Percentiles rank a stretch among this genome's conserved stretches.
phyloP scores from a whole-genome alignment of 495 filamentous ascomycete genomes.

The Tricharina praecox region DNA sequence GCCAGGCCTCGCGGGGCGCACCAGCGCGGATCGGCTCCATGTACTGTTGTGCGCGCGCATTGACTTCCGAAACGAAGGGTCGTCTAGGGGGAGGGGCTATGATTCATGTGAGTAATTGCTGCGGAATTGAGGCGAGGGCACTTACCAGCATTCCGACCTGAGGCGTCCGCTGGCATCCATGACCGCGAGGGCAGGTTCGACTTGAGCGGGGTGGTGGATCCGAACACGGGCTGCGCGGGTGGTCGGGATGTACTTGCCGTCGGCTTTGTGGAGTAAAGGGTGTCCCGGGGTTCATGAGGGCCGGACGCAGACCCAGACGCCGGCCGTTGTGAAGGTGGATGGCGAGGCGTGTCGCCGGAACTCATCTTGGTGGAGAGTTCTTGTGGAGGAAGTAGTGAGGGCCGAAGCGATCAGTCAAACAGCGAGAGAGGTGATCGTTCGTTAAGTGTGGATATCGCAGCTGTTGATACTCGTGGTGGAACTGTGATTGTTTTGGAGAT shows the following conservation, averaged over 20 bases:
- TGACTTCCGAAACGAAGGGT: slow-evolving; percentile 2
- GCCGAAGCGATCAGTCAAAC: too few species aligned
- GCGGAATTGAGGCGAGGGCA: background rate
- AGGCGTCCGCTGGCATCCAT: background rate
- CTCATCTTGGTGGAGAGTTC: too few species aligned
- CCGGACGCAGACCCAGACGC: background rate
- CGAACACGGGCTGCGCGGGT: slow-evolving; percentile 16
- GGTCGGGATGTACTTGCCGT: background rate
- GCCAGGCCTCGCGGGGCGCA: slow-evolving; percentile 15
- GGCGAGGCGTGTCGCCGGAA: background rate
- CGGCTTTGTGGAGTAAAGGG: slow-evolving; percentile 10
- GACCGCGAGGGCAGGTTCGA: slow-evolving; percentile 3
- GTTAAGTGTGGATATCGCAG: too few species aligned
- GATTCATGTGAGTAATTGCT: background rate
- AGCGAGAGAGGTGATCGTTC: too few species aligned
- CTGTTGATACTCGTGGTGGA: too few species aligned
- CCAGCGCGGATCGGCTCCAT: slow-evolving; percentile 19
- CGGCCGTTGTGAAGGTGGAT: background rate
- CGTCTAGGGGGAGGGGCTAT: background rate
- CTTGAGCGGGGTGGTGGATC: slow-evolving; percentile 24
- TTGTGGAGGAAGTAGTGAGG: too few species aligned
- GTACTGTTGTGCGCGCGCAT: slow-evolving; percentile 16
- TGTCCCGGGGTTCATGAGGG: slow-evolving; percentile 20
- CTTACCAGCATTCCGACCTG: slow-evolving; percentile 8
- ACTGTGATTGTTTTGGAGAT: too few species aligned